Base-by-base conservation (phyloP, 2,329 filamentous ascomycete genomes). In the Xylaria multiplex region DNA sequence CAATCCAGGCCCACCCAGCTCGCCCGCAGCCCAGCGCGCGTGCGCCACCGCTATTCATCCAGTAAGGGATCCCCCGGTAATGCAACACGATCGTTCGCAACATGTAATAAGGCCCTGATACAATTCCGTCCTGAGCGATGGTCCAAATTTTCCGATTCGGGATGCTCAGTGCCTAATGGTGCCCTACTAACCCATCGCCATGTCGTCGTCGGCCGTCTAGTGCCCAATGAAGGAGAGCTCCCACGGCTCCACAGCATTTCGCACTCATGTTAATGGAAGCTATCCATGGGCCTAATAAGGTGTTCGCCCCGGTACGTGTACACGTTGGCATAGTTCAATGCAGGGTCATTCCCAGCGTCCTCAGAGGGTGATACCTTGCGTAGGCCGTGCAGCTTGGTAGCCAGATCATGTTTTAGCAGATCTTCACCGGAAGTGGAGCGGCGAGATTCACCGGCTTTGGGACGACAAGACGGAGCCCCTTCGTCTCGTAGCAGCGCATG, bases 1-100 rank as follows among this genome's bases (percentile, higher is more conserved):
- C 75, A 75, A 76, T 72, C 70, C 69, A 72, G 70, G 70, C 70
- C 72, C 70, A 70, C 70, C 64, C 71, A 57, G 67, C 71, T 65
- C 62, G 64, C 66, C 70, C 64, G 67, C 66, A 70, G 62, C 58
- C 59, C 61, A 67, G 22, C 46, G 30, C 9, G 11, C 46, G 42
- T 37, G 60, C 62, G 73, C 73, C 75, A 75, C 73, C 73, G 73
- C 75, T 67, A 71, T 74, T 72, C 64, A 68, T 68, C 60, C 40
- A 59, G 69, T 68, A 71, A 59, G 73, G 72, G 66, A 66, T 55
- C 69, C 69, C 74, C 54, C 57, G 53, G 53, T 45, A 42, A 49
- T 53, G 24, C 42, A 27, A 32, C 42, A 19, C 27, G 32, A 43
- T 43, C 42, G 19, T 49, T 55, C 42, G 48, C 50, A 40, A 45